Base-by-base conservation (phyloP, 345 rosid species). In the Rubroshorea leprosula region DNA sequence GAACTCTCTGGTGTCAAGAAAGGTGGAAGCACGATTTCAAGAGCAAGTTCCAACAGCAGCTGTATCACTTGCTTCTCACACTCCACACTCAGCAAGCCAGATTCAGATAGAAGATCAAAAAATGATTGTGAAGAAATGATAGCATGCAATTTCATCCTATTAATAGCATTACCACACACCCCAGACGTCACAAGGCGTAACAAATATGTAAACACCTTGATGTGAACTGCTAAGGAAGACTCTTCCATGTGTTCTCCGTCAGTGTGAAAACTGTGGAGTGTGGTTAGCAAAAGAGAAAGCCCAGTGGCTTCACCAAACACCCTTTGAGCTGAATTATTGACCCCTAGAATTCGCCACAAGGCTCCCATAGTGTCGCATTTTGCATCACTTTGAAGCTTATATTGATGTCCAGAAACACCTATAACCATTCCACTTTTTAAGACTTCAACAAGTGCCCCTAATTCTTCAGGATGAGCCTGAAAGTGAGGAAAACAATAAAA, bases 291-390 rank as follows among this genome's bases (percentile, higher is more conserved):
- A 77, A 94, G 95, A 68, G 99, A 94, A 76, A 93, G 90, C 22
- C 99, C 99, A 55, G 96, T 87, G 61, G 94, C 83, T 81, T 94
- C 99, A 68, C 97, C 99, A 62, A 94, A 94, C 58, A 87, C 81
- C 76, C 78, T 81, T 72, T 90, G 96, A 44, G 92, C 92, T 62
- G 90, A 83, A 54, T 69, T 78, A 74, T 90, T 94, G 47, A 74
- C 81, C 54, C 97, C 95, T 67, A 94, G 64, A 70, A 94, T 82
- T 38, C 99, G 96, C 97, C 99, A 94, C 69, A 94, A 69, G 54
- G 97, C 71, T 26, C 99, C 96, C 97, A 94, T 87, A 35, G 82
- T 85, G 73, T 94, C 99, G 73, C 99, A 94, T 81, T 79, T 87
- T 58, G 99, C 95, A 76, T 87, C 92, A 77, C 72, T 79, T 65